Conservation (phyloP, 768 basidiomycete genomes). For the Porphyrellus cyaneotinctus region DNA sequence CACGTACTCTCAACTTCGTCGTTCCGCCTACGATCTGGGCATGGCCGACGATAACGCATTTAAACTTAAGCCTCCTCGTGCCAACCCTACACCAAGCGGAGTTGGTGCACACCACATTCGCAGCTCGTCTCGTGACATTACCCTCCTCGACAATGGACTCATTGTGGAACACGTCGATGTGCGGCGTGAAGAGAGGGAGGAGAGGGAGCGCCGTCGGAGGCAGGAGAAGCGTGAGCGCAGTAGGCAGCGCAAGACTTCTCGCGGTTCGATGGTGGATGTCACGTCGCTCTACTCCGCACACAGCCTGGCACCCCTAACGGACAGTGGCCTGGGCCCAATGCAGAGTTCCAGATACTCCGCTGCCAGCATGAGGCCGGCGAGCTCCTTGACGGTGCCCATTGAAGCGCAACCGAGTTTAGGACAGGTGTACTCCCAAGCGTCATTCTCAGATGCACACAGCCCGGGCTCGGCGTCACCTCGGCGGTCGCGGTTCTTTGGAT, state of each 20-base stretch:
- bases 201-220: slow-evolving; percentile 61
- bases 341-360: slow-evolving; percentile 62
- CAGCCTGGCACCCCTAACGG: slow-evolving; percentile 51
- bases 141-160: slow-evolving; percentile 83
- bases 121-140: slow-evolving; percentile 65
- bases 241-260: slow-evolving; percentile 67
- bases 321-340: slow-evolving; percentile 52
- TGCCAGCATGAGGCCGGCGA: slow-evolving; percentile 54
- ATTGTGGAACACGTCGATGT: slow-evolving; percentile 87
- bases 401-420: slow-evolving; percentile 58
- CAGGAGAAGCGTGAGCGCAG: slow-evolving; percentile 59
- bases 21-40: slow-evolving; percentile 69
- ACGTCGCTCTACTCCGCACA: slow-evolving; percentile 68
- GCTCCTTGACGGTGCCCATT: slow-evolving; percentile 54
- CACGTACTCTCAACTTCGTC: slow-evolving; percentile 72
- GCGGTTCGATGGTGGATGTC: slow-evolving; percentile 66
- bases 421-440: slow-evolving; percentile 70
- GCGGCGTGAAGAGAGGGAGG: slow-evolving; percentile 72
- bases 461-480: slow-evolving; percentile 63
- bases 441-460: slow-evolving; percentile 78
- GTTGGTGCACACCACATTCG: slow-evolving; percentile 38
- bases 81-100: slow-evolving; percentile 32
- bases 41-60: slow-evolving; percentile 55
- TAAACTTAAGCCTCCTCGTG: slow-evolving; percentile 63
- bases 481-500: slow-evolving; percentile 73